phyloP scores from a whole-genome alignment of 495 filamentous ascomycete species.

The Elaphomyces granulatus region DNA sequence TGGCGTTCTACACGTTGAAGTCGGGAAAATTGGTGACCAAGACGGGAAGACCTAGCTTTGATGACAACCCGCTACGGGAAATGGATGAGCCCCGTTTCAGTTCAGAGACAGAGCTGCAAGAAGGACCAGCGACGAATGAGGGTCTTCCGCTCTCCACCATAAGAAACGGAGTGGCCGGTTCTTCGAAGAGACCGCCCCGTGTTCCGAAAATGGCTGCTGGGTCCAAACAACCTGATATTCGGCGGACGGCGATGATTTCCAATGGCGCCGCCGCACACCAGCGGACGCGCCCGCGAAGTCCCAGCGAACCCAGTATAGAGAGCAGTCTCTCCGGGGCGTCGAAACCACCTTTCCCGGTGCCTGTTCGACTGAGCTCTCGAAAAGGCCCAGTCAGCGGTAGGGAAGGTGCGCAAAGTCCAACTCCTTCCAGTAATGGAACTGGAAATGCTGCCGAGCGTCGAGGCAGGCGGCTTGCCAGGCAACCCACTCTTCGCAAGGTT shows the following conservation, averaged over 20 bases:
- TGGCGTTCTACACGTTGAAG: conserved; percentile 29
- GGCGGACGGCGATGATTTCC: conserved; percentile 57
- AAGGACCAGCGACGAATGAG: background rate
- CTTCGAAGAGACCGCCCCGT: background rate
- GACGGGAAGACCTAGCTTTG: conserved; percentile 21
- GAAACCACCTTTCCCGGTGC: conserved; percentile 77
- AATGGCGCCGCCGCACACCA: conserved; percentile 61
- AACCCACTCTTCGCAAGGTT: conserved; percentile 55
- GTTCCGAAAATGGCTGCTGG: conserved; percentile 10
- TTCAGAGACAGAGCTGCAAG: conserved; percentile 16
- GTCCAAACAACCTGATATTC: conserved; percentile 39
- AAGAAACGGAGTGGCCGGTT: background rate
- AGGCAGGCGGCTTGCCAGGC: conserved; percentile 20
- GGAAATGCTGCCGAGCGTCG: conserved; percentile 30
- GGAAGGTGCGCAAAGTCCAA: conserved; percentile 69
- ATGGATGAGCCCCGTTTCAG: conserved; percentile 29
- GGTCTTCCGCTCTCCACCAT: conserved; percentile 3
- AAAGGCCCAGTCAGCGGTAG: conserved; percentile 55
- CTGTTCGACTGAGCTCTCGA: conserved; percentile 74
- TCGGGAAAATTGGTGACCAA: conserved; percentile 29
- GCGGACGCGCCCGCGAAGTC: conserved; percentile 49
- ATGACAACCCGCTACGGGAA: conserved; percentile 24
- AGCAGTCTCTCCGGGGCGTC: conserved; percentile 36
- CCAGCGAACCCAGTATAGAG: conserved; percentile 51
- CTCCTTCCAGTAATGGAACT: conserved; percentile 37